A percentile compares a stretch with the other conserved stretches of the same genome.
phyloP scores from a whole-genome alignment of 1,139 yeast genomes.

The Scheffersomyces titani region DNA sequence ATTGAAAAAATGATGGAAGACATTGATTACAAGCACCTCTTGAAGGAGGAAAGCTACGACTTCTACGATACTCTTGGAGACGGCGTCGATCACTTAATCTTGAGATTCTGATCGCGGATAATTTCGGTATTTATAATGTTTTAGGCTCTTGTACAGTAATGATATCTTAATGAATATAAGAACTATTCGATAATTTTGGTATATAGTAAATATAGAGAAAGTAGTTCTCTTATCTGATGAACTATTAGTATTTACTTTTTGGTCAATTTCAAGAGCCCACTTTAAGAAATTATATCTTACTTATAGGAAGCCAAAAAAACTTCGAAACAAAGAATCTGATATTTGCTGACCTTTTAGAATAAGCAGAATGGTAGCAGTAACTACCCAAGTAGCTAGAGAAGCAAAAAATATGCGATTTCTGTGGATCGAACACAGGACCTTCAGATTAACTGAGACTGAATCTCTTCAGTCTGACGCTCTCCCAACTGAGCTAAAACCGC shows the following conservation, averaged over 20 bases:
- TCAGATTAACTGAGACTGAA: conserved; percentile 46
- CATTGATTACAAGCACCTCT: conserved; percentile 18
- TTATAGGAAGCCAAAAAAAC: neutral
- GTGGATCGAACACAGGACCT: conserved; percentile 64
- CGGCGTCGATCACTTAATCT: neutral
- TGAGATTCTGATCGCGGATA: neutral
- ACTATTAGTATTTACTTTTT: no score
- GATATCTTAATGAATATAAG: neutral
- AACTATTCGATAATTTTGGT: neutral
- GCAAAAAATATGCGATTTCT: conserved; percentile 18
- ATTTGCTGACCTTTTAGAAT: no score
- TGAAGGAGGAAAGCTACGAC: conserved; percentile 23
- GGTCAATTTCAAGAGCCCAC: no score
- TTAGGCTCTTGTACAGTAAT: neutral
- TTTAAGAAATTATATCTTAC: no score
- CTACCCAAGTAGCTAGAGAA: neutral
- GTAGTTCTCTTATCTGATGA: no score
- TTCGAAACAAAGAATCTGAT: no score
- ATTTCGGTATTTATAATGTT: neutral
- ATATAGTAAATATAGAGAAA: no score
- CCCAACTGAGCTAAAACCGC: conserved; percentile 78
- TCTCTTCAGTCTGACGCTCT: conserved; percentile 86
- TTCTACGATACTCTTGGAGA: neutral
- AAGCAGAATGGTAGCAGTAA: no score
- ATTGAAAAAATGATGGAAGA: conserved; percentile 15